A percentile compares a stretch with the other conserved stretches of the same genome.
Evolutionary conservation across 176 grass and related monocot species (phyloP).

Genomic region (Microstegium vimineum): DNA sequence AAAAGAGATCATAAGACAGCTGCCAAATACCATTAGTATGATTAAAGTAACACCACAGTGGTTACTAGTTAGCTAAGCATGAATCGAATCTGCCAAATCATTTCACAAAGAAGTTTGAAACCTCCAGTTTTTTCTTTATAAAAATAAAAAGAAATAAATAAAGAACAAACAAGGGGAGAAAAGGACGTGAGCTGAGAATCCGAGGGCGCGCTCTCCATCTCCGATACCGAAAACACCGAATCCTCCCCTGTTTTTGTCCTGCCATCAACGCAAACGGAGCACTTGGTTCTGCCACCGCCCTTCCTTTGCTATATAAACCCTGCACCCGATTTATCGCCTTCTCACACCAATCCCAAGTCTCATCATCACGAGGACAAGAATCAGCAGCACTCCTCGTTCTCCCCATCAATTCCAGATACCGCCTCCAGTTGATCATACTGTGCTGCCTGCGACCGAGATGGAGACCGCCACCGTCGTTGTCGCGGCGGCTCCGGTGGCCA

Average conservation of each 20-base stretch:
- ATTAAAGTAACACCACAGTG: neutral
- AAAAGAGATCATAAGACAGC: neutral
- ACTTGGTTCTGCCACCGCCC: neutral
- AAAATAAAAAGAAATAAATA: too few species aligned
- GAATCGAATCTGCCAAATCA: neutral
- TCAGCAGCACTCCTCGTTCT: neutral
- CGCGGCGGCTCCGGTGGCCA: neutral
- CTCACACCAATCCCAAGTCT: constrained; percentile 3
- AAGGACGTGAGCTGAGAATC: constrained; percentile 3
- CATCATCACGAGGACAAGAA: neutral
- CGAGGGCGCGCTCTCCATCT: constrained; percentile 22
- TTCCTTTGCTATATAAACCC: constrained; percentile 12
- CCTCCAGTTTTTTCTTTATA: neutral
- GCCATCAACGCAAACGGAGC: neutral
- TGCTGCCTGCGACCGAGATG: neutral
- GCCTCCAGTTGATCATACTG: too few species aligned
- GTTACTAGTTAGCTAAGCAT: neutral
- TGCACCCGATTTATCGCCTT: neutral
- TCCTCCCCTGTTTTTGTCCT: neutral
- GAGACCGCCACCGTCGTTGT: constrained; percentile 8
- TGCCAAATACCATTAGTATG: neutral
- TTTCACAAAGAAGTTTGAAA: neutral
- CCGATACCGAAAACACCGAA: neutral
- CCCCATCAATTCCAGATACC: neutral
- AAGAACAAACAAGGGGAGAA: neutral